These are phyloP conservation scores for Aspergillus sclerotiicarbonarius DNA, from an alignment of 495 filamentous ascomycete species.

Conservation along the genomic window DNA sequence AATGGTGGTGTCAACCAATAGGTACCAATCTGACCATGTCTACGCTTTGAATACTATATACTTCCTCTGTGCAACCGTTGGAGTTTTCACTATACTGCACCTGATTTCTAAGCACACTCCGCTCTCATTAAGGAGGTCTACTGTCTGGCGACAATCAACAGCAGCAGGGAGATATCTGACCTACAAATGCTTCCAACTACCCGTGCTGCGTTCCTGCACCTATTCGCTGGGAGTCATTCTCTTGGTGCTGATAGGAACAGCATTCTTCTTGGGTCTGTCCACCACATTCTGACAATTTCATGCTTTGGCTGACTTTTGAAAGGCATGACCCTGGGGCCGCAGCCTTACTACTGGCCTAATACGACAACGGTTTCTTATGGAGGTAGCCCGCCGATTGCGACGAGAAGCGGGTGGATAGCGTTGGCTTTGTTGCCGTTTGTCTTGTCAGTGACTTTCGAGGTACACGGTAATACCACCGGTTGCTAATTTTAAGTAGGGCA, in stretches of 20 bases:
- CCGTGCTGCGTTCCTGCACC: constrained; percentile 26
- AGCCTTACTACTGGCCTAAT: constrained; percentile 60
- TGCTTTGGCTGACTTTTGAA: constrained; percentile 3
- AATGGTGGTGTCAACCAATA: constrained; percentile 13
- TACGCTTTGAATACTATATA: constrained; percentile 49
- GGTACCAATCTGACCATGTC: constrained; percentile 53
- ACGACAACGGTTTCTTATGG: constrained; percentile 42
- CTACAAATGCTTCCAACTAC: constrained; percentile 41
- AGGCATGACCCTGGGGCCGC: constrained; percentile 49
- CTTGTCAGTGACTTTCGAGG: constrained; percentile 31
- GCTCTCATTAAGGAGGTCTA: constrained; percentile 10
- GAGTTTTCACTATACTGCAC: constrained; percentile 44
- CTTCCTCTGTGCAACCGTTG: constrained; percentile 47
- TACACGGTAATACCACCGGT: constrained; percentile 4
- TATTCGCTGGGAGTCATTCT: constrained; percentile 44
- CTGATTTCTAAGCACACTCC: constrained; percentile 23
- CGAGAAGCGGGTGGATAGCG: constrained; percentile 52
- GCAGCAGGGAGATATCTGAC: constrained; percentile 33
- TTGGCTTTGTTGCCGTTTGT: constrained; percentile 52
- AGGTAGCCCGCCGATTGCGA: constrained; percentile 50
- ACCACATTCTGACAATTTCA: not conserved
- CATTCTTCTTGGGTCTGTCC: constrained; percentile 48
- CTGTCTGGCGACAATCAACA: constrained; percentile 25
- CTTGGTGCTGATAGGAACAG: constrained; percentile 35
- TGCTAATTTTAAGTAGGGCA: constrained; percentile 14